Conservation (phyloP, 371 early-diverging fungal species). For the Mortierella sp. region DNA sequence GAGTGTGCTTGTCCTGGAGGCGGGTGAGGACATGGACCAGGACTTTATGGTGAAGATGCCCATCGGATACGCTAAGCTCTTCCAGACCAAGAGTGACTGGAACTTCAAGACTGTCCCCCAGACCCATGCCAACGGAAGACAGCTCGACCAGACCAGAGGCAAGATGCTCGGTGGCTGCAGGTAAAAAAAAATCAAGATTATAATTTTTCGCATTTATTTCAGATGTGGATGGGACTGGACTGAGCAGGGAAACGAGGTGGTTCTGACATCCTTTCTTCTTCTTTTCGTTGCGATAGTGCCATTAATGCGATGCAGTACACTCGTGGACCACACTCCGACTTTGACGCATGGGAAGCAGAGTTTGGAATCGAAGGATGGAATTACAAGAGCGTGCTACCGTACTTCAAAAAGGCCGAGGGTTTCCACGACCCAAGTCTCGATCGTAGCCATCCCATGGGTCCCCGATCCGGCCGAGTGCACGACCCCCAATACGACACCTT, state of each 20-base stretch:
- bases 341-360: constrained; percentile 20
- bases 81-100: constrained; percentile 25
- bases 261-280: not conserved
- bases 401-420: constrained; percentile 34
- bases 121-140: constrained; percentile 27
- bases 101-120: constrained; percentile 28
- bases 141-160: constrained; percentile 41
- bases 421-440: constrained; percentile 24
- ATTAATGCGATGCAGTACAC: constrained; percentile 56
- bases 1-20: constrained; percentile 32
- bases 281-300: constrained; percentile 16
- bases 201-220: not conserved
- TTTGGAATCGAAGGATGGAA: constrained; percentile 28
- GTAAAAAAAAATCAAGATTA: constrained; percentile 1
- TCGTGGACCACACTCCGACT: constrained; percentile 46
- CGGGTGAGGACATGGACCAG: constrained; percentile 28
- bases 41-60: not conserved
- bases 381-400: constrained; percentile 20
- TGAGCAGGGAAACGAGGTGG: no score
- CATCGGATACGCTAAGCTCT: not conserved
- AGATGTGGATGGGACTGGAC: not conserved
- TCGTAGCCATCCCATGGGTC: constrained; percentile 1
- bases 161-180: constrained; percentile 56
- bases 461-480: constrained; percentile 2
- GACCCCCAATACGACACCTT: constrained; percentile 23